phyloP scores from a whole-genome alignment of 257 asterid genomes.

The Lycium barbarum region DNA sequence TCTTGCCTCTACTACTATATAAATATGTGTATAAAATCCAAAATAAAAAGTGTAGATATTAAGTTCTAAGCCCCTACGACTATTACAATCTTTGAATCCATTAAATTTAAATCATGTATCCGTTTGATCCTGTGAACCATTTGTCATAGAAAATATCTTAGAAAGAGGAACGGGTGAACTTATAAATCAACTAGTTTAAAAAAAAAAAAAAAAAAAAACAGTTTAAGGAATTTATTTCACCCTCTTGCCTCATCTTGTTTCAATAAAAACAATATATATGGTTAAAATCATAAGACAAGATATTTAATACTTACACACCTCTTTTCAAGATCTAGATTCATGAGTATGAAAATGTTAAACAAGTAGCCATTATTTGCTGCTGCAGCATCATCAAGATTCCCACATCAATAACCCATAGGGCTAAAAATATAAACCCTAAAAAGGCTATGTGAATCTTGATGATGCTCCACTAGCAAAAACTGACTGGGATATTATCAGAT shows the following conservation, averaged over 20 bases:
- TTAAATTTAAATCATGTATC: background rate
- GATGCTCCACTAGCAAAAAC: constrained; percentile 67
- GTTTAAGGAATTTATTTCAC: background rate
- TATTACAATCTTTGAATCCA: background rate
- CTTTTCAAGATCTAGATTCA: background rate
- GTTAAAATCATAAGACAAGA: background rate
- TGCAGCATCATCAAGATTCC: constrained; percentile 92
- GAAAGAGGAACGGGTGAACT: too few species aligned
- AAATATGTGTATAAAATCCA: too few species aligned
- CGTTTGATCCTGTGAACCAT: background rate
- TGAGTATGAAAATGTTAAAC: too few species aligned
- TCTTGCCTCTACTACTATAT: background rate
- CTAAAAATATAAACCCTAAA: constrained; percentile 36
- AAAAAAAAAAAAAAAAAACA: background rate
- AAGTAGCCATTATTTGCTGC: constrained; percentile 61
- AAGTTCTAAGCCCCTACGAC: too few species aligned
- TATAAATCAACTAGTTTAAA: background rate
- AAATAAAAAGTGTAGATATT: too few species aligned
- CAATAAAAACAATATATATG: background rate
- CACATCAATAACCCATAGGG: constrained; percentile 37
- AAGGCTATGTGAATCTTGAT: constrained; percentile 68
- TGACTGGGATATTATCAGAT: constrained; percentile 37
- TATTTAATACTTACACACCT: background rate
- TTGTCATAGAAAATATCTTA: background rate
- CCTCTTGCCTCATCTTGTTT: too few species aligned